A percentile compares a stretch with the other conserved stretches of the same genome.
Conservation (phyloP, 1,284 basidiomycete species). For the Ganoderma boninense region DNA sequence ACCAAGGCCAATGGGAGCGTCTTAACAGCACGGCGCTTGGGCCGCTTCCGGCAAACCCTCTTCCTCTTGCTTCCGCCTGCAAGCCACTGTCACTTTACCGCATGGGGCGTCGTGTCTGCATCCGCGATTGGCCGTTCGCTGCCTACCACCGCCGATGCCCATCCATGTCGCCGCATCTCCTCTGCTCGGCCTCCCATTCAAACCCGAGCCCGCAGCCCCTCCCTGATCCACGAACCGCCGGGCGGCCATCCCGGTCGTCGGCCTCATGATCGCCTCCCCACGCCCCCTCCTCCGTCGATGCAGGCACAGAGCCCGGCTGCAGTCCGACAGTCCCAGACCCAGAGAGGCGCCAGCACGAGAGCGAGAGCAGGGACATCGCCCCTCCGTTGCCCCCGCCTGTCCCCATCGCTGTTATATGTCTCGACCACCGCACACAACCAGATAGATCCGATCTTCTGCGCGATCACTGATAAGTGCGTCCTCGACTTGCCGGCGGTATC, state of each 20-base stretch:
- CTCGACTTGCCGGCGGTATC: conserved; percentile 1
- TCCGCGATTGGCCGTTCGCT: conserved; percentile 12
- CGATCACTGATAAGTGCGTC: conserved; percentile 2
- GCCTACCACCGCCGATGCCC: conserved; percentile 22
- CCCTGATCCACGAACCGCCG: background rate
- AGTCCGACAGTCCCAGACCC: background rate
- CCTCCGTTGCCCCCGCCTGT: background rate
- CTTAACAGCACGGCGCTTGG: conserved; percentile 26
- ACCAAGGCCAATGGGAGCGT: conserved; percentile 27
- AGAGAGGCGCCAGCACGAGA: background rate
- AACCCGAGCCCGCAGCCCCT: background rate
- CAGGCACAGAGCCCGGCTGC: conserved; percentile 2
- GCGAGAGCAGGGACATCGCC: background rate
- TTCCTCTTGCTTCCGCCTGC: conserved; percentile 23
- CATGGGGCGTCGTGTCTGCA: conserved; percentile 16
- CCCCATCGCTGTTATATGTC: conserved; percentile 2
- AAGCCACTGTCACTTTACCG: conserved; percentile 29
- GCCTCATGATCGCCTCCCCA: background rate
- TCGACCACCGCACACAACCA: background rate
- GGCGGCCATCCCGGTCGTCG: conserved; percentile 2
- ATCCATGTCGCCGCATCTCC: background rate
- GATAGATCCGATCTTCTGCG: conserved; percentile 4
- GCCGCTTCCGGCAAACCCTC: conserved; percentile 13
- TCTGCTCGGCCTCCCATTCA: conserved; percentile 1
- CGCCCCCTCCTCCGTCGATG: background rate